Percentiles rank a stretch among this genome's conserved stretches.
Conservation (phyloP, 768 basidiomycete genomes). For the Asterophora parasitica region DNA sequence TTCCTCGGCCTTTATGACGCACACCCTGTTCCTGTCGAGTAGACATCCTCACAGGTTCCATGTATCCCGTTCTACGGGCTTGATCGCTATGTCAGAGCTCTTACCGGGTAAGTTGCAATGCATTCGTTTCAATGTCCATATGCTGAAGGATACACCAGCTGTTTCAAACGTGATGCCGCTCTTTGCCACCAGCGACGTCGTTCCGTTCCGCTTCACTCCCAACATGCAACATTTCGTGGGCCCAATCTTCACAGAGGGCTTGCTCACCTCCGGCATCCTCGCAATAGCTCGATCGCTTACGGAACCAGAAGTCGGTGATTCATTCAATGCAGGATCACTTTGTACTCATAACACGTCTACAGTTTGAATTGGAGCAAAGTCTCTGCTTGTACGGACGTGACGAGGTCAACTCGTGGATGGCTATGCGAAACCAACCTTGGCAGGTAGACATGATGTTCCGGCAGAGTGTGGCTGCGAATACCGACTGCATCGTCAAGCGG, state of each 20-base stretch:
- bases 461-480: constrained; percentile 46
- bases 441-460: constrained; percentile 57
- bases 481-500: constrained; percentile 70
- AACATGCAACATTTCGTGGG: constrained; percentile 94
- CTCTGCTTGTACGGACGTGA: constrained; percentile 90
- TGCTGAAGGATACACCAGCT: constrained; percentile 23
- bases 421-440: constrained; percentile 52
- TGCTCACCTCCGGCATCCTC: constrained; percentile 82
- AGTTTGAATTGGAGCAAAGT: constrained; percentile 93
- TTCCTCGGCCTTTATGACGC: constrained; percentile 88
- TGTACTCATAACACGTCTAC: not conserved
- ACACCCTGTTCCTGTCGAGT: constrained; percentile 76
- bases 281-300: constrained; percentile 88
- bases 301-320: constrained; percentile 72
- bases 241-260: constrained; percentile 83
- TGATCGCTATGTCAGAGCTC: constrained; percentile 90
- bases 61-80: constrained; percentile 83
- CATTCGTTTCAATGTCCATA: not conserved
- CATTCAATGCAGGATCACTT: not conserved
- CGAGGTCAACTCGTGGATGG: constrained; percentile 79
- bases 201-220: constrained; percentile 96
- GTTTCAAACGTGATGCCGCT: constrained; percentile 45
- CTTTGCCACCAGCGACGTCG: constrained; percentile 77
- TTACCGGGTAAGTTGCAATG: constrained; percentile 58
- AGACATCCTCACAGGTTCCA: constrained; percentile 83